These are phyloP conservation scores for Mycena leptocephala DNA, from an alignment of 768 basidiomycete genomes.

Conservation along the genomic window DNA sequence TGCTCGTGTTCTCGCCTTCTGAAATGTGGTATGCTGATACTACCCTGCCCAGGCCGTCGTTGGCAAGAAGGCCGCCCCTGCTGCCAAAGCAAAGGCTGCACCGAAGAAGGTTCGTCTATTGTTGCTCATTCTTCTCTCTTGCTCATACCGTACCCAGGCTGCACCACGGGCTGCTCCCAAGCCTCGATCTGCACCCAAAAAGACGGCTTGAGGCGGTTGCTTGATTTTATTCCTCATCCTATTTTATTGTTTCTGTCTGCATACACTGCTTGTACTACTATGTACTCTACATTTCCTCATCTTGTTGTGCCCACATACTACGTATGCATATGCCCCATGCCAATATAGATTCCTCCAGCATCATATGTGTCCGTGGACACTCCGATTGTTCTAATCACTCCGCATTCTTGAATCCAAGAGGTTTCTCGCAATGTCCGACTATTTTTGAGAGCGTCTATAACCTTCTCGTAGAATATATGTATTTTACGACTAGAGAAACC, in stretches of 20 bases:
- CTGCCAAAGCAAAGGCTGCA: constrained; percentile 17
- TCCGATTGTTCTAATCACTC: too few relatives aligned
- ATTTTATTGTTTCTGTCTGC: background rate
- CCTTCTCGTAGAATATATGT: background rate
- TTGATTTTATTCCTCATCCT: background rate
- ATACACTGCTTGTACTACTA: constrained; percentile 30
- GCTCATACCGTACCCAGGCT: background rate
- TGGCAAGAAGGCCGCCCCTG: constrained; percentile 26
- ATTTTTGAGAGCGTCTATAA: too few relatives aligned
- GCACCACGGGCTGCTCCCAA: constrained; percentile 21
- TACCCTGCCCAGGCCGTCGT: constrained; percentile 16
- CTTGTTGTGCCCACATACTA: background rate
- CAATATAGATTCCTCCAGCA: constrained; percentile 8
- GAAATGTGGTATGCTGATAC: background rate
- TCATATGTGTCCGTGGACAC: too few relatives aligned
- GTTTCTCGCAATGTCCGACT: too few relatives aligned
- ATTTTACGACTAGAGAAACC: constrained; percentile 42
- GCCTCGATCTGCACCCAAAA: background rate
- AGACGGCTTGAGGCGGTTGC: background rate
- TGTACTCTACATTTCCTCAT: constrained; percentile 1
- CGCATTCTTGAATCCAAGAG: too few relatives aligned
- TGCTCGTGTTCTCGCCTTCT: background rate
- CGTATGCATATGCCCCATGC: constrained; percentile 11
- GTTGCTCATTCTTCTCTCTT: background rate
- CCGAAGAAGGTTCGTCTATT: constrained; percentile 29